These are phyloP conservation scores for Inonotus obliquus DNA, from an alignment of 1,284 basidiomycete genomes.

Conservation along the genomic window DNA sequence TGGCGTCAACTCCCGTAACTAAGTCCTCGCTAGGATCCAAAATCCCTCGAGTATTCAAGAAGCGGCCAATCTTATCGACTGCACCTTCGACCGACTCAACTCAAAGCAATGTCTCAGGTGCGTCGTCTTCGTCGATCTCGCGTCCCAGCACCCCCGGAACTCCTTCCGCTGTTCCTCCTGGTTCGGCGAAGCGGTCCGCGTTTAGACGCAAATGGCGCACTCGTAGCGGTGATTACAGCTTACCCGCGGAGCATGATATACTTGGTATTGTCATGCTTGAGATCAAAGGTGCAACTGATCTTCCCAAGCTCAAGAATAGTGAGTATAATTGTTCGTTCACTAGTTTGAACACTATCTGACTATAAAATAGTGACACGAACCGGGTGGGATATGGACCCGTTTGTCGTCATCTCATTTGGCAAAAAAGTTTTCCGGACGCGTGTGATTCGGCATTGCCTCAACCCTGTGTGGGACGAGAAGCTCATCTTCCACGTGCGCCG, in stretches of 20 bases:
- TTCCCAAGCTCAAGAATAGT: constrained; percentile 88
- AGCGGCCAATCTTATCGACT: constrained; percentile 3
- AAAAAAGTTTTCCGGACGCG: constrained; percentile 96
- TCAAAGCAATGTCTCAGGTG: neutral
- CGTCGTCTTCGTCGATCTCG: constrained; percentile 1
- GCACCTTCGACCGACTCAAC: constrained; percentile 12
- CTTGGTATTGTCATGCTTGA: constrained; percentile 89
- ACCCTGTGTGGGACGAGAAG: constrained; percentile 94
- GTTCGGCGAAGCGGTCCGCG: constrained; percentile 13
- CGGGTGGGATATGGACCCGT: constrained; percentile 97
- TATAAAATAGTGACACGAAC: constrained; percentile 63
- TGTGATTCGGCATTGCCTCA: constrained; percentile 83
- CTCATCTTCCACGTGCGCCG: constrained; percentile 91
- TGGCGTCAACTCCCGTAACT: neutral
- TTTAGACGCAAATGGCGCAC: constrained; percentile 28
- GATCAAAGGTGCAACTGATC: constrained; percentile 68
- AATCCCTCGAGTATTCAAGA: constrained; percentile 12
- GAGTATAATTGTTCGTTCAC: constrained; percentile 30
- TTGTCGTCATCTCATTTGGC: constrained; percentile 92
- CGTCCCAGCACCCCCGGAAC: constrained; percentile 18
- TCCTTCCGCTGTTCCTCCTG: constrained; percentile 8
- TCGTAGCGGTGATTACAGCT: constrained; percentile 51
- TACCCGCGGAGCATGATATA: constrained; percentile 72
- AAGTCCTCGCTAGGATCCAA: constrained; percentile 10
- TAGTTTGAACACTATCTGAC: constrained; percentile 1